Evolutionary conservation across 2,329 filamentous ascomycete genomes (phyloP).

Genomic region (Colletotrichum sp.): DNA sequence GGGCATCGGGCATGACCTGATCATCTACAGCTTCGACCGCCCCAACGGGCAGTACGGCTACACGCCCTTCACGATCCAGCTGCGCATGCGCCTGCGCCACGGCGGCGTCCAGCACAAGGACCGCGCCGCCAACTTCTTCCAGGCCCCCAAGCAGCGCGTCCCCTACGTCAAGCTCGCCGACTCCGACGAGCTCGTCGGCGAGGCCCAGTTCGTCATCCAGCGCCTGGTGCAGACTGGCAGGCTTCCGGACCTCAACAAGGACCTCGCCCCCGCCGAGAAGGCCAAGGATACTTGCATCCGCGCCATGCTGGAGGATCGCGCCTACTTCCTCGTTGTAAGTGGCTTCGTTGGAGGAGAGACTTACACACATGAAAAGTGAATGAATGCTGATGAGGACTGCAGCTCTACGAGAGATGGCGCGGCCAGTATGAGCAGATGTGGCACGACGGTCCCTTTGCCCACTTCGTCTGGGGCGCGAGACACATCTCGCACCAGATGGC

Average conservation of each 20-base stretch:
- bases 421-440: slow-evolving; percentile 22
- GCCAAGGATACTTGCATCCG: slow-evolving; percentile 22
- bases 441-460: slow-evolving; percentile 22
- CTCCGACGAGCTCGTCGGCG: slow-evolving; percentile 24
- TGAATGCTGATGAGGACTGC: not conserved
- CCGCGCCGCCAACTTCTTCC: slow-evolving; percentile 15
- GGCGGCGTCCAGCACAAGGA: slow-evolving; percentile 22
- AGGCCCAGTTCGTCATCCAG: slow-evolving; percentile 23
- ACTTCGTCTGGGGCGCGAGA: slow-evolving; percentile 21
- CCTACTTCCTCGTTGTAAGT: slow-evolving; percentile 25
- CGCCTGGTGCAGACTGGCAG: slow-evolving; percentile 22
- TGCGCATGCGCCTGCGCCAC: slow-evolving; percentile 25
- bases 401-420: slow-evolving; percentile 27
- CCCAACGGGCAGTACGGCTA: slow-evolving; percentile 20
- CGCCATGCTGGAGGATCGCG: slow-evolving; percentile 24
- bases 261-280: slow-evolving; percentile 6
- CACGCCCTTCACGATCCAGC: slow-evolving; percentile 23
- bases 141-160: slow-evolving; percentile 24
- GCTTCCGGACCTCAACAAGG: slow-evolving; percentile 18
- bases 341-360: not conserved
- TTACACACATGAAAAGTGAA: too few relatives aligned
- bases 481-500: slow-evolving; percentile 15
- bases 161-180: slow-evolving; percentile 24
- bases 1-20: slow-evolving; percentile 17
- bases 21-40: slow-evolving; percentile 25